Conservation (phyloP, 2,329 filamentous ascomycete genomes). For the Zymoseptoria tritici region DNA sequence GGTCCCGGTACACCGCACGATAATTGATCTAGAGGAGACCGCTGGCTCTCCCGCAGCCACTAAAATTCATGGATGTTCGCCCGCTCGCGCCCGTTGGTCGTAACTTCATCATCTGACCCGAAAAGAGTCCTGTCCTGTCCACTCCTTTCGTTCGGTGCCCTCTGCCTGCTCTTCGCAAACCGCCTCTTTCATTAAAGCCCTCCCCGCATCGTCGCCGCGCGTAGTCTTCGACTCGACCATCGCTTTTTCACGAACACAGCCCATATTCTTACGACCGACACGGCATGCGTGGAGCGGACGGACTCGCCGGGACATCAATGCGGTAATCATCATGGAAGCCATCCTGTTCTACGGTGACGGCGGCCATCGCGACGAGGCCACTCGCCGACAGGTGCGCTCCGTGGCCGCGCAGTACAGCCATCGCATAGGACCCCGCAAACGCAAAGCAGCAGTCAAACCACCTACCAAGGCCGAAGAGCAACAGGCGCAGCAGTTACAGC, state of each 20-base stretch:
- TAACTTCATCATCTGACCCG: neutral
- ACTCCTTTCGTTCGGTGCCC: neutral
- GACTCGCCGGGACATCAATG: neutral
- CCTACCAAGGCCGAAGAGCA: neutral
- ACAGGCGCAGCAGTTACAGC: neutral
- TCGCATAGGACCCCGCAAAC: constrained; percentile 18
- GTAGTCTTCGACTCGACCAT: neutral
- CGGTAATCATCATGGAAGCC: constrained; percentile 11
- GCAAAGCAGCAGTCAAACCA: constrained; percentile 7
- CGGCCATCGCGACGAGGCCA: constrained; percentile 8
- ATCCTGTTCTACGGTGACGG: constrained; percentile 19
- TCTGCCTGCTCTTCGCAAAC: neutral
- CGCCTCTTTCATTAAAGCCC: neutral
- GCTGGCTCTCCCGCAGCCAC: neutral
- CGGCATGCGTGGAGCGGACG: neutral
- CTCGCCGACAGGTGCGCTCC: constrained; percentile 17
- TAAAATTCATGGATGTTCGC: neutral
- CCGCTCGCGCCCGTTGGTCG: neutral
- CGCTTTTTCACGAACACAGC: neutral
- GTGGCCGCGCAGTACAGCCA: constrained; percentile 16
- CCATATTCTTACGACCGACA: neutral
- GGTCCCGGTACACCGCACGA: neutral
- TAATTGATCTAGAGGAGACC: neutral
- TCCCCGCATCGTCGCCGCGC: neutral
- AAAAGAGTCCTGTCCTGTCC: neutral